phyloP scores from a whole-genome alignment of 148 eudicot genomes.

The Polygonum maritimum region DNA sequence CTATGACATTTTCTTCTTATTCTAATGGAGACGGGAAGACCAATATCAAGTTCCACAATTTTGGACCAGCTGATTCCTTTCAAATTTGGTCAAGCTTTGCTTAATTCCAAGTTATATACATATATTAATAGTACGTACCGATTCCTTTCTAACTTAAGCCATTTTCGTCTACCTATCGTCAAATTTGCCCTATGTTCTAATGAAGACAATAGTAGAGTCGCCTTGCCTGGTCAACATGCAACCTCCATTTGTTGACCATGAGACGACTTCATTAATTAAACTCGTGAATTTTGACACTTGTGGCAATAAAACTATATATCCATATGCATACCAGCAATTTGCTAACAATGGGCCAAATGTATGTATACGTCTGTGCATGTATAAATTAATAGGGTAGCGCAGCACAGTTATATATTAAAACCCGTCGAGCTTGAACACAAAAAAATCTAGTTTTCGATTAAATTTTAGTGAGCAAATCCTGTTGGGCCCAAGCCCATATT shows the following conservation, averaged over 20 bases:
- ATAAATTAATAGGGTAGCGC: background rate
- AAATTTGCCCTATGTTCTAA: background rate
- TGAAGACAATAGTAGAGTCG: background rate
- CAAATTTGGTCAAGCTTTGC: background rate
- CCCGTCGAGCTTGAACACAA: too few relatives aligned
- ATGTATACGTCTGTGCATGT: background rate
- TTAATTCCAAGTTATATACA: background rate
- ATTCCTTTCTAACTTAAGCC: background rate
- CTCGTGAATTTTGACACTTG: background rate
- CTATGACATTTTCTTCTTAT: background rate
- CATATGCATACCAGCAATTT: background rate
- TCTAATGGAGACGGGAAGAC: background rate
- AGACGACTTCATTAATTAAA: background rate
- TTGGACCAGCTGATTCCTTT: background rate
- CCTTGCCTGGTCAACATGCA: constrained; percentile 1
- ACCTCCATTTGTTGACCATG: background rate
- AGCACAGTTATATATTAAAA: too few relatives aligned
- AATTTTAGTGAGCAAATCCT: too few relatives aligned
- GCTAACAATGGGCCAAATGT: background rate
- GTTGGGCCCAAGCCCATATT: too few relatives aligned
- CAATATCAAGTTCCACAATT: background rate
- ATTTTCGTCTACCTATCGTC: too few relatives aligned
- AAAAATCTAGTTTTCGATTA: too few relatives aligned
- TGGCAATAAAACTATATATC: background rate
- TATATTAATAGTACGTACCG: background rate